Evolutionary conservation across 2,329 filamentous ascomycete species (phyloP).

Genomic region (Penicillium sp.): DNA sequence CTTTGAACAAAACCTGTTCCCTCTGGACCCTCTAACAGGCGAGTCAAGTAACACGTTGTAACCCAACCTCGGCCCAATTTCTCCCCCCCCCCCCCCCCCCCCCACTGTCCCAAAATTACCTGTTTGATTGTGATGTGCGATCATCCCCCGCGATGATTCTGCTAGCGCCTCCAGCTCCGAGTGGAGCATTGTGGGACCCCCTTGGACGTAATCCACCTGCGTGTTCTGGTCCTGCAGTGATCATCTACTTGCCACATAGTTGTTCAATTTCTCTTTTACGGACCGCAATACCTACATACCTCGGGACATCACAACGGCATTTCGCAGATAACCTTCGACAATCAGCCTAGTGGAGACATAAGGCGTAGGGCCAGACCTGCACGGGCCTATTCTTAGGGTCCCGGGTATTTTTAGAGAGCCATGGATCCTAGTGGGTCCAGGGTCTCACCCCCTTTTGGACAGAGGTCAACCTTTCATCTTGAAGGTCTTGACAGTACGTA

Average conservation of each 20-base stretch:
- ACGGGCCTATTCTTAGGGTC: slow-evolving; percentile 2
- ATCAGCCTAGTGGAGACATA: not conserved
- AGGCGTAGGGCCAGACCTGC: not conserved
- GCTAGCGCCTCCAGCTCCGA: slow-evolving; percentile 13
- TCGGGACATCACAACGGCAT: not conserved
- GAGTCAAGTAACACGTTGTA: not conserved
- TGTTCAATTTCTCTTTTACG: too few species aligned
- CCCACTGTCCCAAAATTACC: slow-evolving; percentile 2
- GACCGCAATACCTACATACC: not conserved
- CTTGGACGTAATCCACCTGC: not conserved
- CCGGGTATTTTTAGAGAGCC: slow-evolving; percentile 12
- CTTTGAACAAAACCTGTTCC: too few species aligned
- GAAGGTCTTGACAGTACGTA: too few species aligned
- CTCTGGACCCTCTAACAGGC: too few species aligned
- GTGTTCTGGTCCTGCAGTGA: not conserved
- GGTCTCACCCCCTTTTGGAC: slow-evolving; percentile 9
- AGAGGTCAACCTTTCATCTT: not conserved
- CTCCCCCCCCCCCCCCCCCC: not conserved
- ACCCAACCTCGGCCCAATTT: too few species aligned
- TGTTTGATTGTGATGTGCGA: slow-evolving; percentile 25
- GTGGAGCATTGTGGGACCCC: not conserved
- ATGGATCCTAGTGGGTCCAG: slow-evolving; percentile 19
- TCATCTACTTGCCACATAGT: not conserved
- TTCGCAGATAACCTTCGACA: not conserved
- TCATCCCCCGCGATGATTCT: slow-evolving; percentile 20